Base-by-base conservation (phyloP, 2,329 filamentous ascomycete genomes). In the Aureobasidium leucospermi region DNA sequence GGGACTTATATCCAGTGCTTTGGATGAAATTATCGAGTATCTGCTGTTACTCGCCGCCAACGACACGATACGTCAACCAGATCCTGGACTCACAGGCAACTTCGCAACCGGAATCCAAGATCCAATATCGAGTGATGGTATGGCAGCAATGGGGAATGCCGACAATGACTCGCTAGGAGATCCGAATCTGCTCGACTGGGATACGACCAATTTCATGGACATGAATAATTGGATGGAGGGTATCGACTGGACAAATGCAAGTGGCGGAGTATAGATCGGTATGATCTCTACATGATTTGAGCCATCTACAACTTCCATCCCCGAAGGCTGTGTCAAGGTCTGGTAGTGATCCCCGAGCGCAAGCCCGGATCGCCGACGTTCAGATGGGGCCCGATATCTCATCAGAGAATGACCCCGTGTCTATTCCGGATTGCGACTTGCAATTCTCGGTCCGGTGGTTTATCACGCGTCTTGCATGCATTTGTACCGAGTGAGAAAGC, bases 21-120 rank as follows among this genome's bases (percentile, higher is more conserved):
- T 66, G 13, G 65, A 67, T 51, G 65, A 64, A 28, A 45, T 66
- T 1, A 57, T 66, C 6, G 63, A 67, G 6, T 55, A 55, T 11
- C n/a, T 42, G 11, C n/a, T 43, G 8, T 42, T 9, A 7, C 23
- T 31, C 8, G 29, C 38, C 9, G 38, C 39, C 15, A 23, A 43
- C 15, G 39, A 23, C 15, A 29, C 38, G 36, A n/a, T n/a, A 31
- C 48, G n/a, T 16, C 34, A 39, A 38, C 28, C 34, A n/a, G 34
- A 7, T 6, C 13, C 19, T 52, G 36, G 7, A 6, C 8, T 16
- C 3, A 7, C 23, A n/a, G 16, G 7, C 8, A 4, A 19, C 4
- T 11, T 13, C 4, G 6, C 13, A 16, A 29, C 4, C 11, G 34
- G 4, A 16, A 10, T 15, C 1, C 48, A 52, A 15, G 1, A 28